Percentiles rank a stretch among this genome's conserved stretches.
phyloP scores from a whole-genome alignment of 306 rosid genomes.

The Crotalaria pallida region DNA sequence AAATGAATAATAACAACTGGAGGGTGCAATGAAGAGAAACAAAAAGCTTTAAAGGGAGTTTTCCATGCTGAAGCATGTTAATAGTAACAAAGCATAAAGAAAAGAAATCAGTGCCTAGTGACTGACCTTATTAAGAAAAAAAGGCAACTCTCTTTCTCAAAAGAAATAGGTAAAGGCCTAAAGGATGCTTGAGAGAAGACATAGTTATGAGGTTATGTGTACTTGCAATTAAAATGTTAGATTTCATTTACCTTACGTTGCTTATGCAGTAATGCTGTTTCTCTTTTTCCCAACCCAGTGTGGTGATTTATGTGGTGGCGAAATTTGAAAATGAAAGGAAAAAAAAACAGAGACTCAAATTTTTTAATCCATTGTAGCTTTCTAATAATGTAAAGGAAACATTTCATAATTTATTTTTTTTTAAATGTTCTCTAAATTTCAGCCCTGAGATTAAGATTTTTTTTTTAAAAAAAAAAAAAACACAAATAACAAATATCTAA shows the following conservation, averaged over 20 bases:
- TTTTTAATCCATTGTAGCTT: too few species aligned
- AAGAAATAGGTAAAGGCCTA: constrained; percentile 38
- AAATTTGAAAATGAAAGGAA: not conserved
- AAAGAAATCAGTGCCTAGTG: constrained; percentile 39
- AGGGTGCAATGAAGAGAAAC: constrained; percentile 13
- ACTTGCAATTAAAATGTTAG: constrained; percentile 35
- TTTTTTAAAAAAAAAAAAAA: too few species aligned
- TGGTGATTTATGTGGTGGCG: not conserved
- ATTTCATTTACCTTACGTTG: constrained; percentile 16
- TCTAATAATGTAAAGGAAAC: too few species aligned
- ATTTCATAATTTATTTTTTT: too few species aligned
- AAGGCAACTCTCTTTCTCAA: constrained; percentile 36
- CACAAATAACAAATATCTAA: too few species aligned
- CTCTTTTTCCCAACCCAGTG: not conserved
- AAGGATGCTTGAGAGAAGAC: constrained; percentile 37
- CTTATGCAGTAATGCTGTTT: constrained; percentile 12
- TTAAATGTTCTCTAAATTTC: too few species aligned
- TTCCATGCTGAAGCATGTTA: constrained; percentile 28
- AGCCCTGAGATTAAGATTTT: too few species aligned
- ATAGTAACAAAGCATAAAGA: constrained; percentile 33
- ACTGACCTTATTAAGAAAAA: constrained; percentile 46
- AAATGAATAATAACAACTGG: too few species aligned
- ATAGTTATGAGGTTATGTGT: constrained; percentile 40
- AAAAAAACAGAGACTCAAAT: too few species aligned
- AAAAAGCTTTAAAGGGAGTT: not conserved